These are phyloP conservation scores for Chloris gayana DNA, from an alignment of 176 grass and related monocot species.

Conservation along the genomic window DNA sequence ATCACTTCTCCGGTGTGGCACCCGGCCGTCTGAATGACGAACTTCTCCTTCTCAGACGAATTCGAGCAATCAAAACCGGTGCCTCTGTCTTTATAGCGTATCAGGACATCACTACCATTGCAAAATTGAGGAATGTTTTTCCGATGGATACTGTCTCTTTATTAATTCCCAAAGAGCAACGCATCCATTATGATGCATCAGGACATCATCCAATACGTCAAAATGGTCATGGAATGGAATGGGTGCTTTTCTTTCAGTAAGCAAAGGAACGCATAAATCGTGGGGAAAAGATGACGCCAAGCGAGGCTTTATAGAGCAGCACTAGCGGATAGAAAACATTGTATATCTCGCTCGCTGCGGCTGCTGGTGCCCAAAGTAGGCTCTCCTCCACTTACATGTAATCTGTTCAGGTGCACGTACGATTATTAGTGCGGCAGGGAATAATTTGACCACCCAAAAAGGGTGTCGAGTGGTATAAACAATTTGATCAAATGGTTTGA, in stretches of 20 bases:
- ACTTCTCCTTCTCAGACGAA: not conserved
- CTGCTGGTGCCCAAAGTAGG: conserved; percentile 13
- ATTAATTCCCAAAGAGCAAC: conserved; percentile 1
- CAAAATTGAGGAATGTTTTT: not conserved
- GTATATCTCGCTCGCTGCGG: not conserved
- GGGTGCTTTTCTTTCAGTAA: not conserved
- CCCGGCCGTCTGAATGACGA: not conserved
- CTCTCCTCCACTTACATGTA: conserved; percentile 14
- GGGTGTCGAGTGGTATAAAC: not conserved
- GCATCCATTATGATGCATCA: not conserved
- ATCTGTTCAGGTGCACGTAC: not conserved
- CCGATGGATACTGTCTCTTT: not conserved
- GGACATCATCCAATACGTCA: conserved; percentile 1
- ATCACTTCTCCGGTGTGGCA: not conserved
- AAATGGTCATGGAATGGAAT: not conserved
- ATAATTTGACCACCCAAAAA: conserved; percentile 42
- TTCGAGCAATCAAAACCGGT: not conserved
- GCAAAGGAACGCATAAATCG: conserved; percentile 16
- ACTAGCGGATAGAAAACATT: not conserved
- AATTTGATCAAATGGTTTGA: not conserved
- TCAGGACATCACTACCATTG: not conserved
- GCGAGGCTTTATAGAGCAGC: conserved; percentile 10
- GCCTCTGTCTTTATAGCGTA: not conserved
- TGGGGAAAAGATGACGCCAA: conserved; percentile 32
- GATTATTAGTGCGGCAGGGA: conserved; percentile 24